Evolutionary conservation across 2,329 filamentous ascomycete genomes (phyloP).

Genomic region (Clarireedia sp.): DNA sequence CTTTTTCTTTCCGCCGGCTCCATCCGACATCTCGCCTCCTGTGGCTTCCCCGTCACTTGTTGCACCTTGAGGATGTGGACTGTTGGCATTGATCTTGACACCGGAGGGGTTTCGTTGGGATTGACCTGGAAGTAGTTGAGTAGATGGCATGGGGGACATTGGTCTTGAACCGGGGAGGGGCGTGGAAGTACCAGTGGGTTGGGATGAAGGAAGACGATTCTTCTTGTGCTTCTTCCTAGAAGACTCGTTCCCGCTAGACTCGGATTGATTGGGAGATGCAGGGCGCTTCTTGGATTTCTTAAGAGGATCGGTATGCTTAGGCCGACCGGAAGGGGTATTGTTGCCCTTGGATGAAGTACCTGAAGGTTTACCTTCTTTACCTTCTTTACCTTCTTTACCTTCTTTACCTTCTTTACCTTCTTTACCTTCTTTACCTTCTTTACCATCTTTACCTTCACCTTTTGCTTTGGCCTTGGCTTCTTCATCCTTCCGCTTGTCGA

Average conservation of each 20-base stretch:
- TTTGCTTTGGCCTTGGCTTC: slow-evolving; percentile 50
- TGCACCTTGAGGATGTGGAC: slow-evolving; percentile 33
- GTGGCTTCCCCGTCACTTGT: slow-evolving; percentile 68
- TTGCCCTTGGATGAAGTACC: slow-evolving; percentile 62
- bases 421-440: no score
- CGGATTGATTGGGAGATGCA: slow-evolving; percentile 75
- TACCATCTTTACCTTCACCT: no score
- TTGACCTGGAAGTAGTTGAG: slow-evolving; percentile 16
- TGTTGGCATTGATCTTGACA: slow-evolving; percentile 22
- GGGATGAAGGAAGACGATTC: slow-evolving; percentile 47
- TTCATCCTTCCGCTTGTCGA: slow-evolving; percentile 52
- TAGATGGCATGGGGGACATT: slow-evolving; percentile 22
- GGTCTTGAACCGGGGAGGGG: slow-evolving; percentile 38
- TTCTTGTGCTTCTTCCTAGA: slow-evolving; percentile 72
- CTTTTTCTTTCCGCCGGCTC: slow-evolving; percentile 43
- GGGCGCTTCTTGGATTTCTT: slow-evolving; percentile 57
- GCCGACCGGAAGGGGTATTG: slow-evolving; percentile 54
- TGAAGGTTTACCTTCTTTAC: slow-evolving; percentile 33
- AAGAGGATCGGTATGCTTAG: slow-evolving; percentile 42
- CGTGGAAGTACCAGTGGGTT: slow-evolving; percentile 47
- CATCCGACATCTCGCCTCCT: slow-evolving; percentile 58
- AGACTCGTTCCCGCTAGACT: slow-evolving; percentile 87
- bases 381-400: no score
- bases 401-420: no score
- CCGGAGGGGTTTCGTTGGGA: slow-evolving; percentile 26